phyloP scores from a whole-genome alignment of 2,329 filamentous ascomycete genomes.

The Pseudocercospora pini-densiflorae region DNA sequence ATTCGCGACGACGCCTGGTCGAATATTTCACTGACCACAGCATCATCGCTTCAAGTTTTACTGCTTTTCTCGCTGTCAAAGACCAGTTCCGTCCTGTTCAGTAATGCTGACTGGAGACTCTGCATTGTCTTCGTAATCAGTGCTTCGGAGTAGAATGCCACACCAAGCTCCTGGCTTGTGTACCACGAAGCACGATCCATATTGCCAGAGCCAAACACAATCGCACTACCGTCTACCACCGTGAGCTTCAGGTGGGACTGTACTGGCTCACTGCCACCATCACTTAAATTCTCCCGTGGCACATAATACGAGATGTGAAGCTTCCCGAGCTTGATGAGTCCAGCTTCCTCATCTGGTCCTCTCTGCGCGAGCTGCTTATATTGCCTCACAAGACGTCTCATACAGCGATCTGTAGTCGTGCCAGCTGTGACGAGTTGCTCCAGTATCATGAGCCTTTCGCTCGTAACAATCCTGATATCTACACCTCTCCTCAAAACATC shows the following conservation, averaged over 20 bases:
- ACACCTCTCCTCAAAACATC: slow-evolving; percentile 68
- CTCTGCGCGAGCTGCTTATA: slow-evolving; percentile 48
- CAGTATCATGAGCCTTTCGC: slow-evolving; percentile 52
- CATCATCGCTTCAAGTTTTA: not conserved
- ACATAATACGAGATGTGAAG: slow-evolving; percentile 65
- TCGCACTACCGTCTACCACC: slow-evolving; percentile 69
- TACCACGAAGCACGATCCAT: slow-evolving; percentile 86
- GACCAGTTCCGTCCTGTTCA: slow-evolving; percentile 20
- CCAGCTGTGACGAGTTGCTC: slow-evolving; percentile 83
- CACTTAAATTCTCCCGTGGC: slow-evolving; percentile 35
- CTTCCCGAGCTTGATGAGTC: slow-evolving; percentile 49
- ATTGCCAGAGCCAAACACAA: slow-evolving; percentile 79
- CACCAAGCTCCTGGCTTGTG: slow-evolving; percentile 81
- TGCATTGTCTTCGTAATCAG: slow-evolving; percentile 39
- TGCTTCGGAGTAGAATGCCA: slow-evolving; percentile 57
- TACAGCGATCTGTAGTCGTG: slow-evolving; percentile 70
- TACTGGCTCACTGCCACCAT: slow-evolving; percentile 57
- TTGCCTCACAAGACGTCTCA: slow-evolving; percentile 62
- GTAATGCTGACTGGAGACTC: slow-evolving; percentile 27
- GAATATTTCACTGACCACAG: no score
- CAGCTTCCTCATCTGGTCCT: slow-evolving; percentile 50
- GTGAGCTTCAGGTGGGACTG: slow-evolving; percentile 80
- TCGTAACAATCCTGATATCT: slow-evolving; percentile 56
- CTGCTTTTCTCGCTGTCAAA: slow-evolving; percentile 13
- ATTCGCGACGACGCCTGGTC: not conserved